Evolutionary conservation across 768 basidiomycete genomes (phyloP).

Genomic region (Postia placenta): DNA sequence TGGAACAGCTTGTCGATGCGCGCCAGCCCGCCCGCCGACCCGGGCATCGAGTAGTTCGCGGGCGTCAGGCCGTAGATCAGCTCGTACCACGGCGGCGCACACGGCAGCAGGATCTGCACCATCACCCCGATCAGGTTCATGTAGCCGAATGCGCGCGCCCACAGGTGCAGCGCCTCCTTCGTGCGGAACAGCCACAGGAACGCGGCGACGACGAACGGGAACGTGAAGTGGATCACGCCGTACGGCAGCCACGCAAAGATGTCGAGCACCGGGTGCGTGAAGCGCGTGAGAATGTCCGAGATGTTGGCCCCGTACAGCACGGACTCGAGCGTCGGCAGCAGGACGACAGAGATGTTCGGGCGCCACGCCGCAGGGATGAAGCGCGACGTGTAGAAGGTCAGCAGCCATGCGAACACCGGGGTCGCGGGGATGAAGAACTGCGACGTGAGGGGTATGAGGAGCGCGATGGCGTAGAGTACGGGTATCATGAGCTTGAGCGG

Average conservation of each 20-base stretch:
- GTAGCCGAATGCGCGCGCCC: constrained; percentile 86
- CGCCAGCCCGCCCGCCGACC: constrained; percentile 88
- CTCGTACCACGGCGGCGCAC: constrained; percentile 97
- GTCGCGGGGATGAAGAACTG: constrained; percentile 90
- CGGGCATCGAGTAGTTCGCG: constrained; percentile 86
- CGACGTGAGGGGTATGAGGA: constrained; percentile 80
- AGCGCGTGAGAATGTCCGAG: constrained; percentile 92
- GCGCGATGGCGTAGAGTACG: constrained; percentile 54
- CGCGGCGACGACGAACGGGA: constrained; percentile 83
- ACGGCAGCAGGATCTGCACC: constrained; percentile 84
- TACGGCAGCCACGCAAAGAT: constrained; percentile 96
- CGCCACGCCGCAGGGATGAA: constrained; percentile 76
- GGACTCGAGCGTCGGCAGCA: constrained; percentile 91
- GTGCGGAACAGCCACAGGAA: constrained; percentile 88
- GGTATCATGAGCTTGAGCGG: constrained; percentile 78
- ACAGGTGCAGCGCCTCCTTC: constrained; percentile 74
- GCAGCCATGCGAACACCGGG: constrained; percentile 80
- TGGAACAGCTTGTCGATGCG: constrained; percentile 90
- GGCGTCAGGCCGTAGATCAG: constrained; percentile 94
- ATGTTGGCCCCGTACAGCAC: constrained; percentile 98
- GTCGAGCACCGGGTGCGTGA: constrained; percentile 89
- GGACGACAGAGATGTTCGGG: constrained; percentile 82
- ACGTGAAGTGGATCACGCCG: constrained; percentile 85
- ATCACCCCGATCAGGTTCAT: constrained; percentile 88
- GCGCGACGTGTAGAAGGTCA: constrained; percentile 80